Percentiles rank a stretch among this genome's conserved stretches.
These are phyloP conservation scores for Fusarium pseudonygamai DNA, from an alignment of 2,329 filamentous ascomycete genomes.

Conservation along the genomic window DNA sequence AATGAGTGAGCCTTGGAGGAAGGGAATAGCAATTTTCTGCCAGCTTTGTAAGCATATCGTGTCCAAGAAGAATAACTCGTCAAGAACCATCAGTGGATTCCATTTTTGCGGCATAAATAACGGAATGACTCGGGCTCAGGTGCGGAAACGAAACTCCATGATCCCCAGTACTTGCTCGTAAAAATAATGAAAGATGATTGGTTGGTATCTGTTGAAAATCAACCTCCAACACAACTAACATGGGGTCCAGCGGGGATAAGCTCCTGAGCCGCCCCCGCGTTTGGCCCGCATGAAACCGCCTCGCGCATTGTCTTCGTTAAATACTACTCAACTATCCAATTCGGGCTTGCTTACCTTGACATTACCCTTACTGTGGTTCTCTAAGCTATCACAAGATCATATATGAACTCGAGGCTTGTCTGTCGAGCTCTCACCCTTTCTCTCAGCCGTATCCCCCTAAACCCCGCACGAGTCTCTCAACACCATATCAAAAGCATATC, in stretches of 20 bases:
- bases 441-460: not conserved
- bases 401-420: conserved; percentile 27
- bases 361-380: not conserved
- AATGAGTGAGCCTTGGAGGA: not conserved
- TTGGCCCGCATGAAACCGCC: conserved; percentile 32
- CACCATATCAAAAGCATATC: not conserved
- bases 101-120: conserved; percentile 5
- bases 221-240: conserved; percentile 2
- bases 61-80: not conserved
- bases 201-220: not conserved
- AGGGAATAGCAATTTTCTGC: not conserved
- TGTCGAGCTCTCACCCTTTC: not conserved
- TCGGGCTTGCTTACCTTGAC: not conserved
- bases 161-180: not conserved
- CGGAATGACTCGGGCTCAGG: conserved; percentile 7
- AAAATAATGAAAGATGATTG: conserved; percentile 15
- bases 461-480: not conserved
- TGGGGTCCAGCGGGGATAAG: not conserved
- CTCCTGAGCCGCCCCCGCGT: conserved; percentile 13
- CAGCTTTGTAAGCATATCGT: not conserved
- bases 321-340: not conserved
- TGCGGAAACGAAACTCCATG: conserved; percentile 9
- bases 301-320: conserved; percentile 6
- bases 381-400: conserved; percentile 3
- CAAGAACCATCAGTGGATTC: not conserved